A percentile compares a stretch with the other conserved stretches of the same genome.
phyloP scores from a whole-genome alignment of 495 filamentous ascomycete species.

The Elasticomyces elasticus region DNA sequence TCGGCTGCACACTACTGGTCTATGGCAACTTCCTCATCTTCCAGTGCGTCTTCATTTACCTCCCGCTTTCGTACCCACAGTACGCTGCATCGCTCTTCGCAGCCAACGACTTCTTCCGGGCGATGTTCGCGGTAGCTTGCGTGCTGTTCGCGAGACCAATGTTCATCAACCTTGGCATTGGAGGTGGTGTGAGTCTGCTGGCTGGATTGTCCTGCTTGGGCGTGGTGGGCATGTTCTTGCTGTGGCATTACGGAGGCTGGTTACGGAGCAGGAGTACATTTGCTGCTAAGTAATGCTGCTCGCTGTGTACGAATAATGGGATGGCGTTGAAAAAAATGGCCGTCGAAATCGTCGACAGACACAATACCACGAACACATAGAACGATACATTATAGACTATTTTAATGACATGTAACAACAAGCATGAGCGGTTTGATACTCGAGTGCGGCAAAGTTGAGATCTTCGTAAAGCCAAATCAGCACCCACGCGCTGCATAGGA shows the following conservation, averaged over 20 bases:
- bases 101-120: conserved; percentile 49
- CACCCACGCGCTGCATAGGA: too few relatives aligned
- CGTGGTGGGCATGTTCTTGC: conserved; percentile 30
- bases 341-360: too few relatives aligned
- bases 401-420: too few relatives aligned
- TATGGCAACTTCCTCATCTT: conserved; percentile 25
- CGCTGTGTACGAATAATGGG: too few relatives aligned
- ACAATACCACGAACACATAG: too few relatives aligned
- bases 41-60: conserved; percentile 44
- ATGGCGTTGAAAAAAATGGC: too few relatives aligned
- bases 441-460: too few relatives aligned
- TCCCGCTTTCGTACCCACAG: conserved; percentile 48
- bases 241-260: conserved; percentile 35
- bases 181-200: conserved; percentile 41
- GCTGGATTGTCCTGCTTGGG: conserved; percentile 45
- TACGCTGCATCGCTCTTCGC: conserved; percentile 52
- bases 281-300: conserved; percentile 7
- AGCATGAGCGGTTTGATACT: too few relatives aligned
- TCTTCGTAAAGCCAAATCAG: too few relatives aligned
- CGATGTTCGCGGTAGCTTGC: conserved; percentile 43
- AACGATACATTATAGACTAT: too few relatives aligned
- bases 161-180: conserved; percentile 46
- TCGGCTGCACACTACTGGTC: conserved; percentile 45
- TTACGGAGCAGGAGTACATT: conserved; percentile 29
- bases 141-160: conserved; percentile 46